A percentile compares a stretch with the other conserved stretches of the same genome.
Conservation (phyloP, 2,329 filamentous ascomycete species). For the Cladosporium velox region DNA sequence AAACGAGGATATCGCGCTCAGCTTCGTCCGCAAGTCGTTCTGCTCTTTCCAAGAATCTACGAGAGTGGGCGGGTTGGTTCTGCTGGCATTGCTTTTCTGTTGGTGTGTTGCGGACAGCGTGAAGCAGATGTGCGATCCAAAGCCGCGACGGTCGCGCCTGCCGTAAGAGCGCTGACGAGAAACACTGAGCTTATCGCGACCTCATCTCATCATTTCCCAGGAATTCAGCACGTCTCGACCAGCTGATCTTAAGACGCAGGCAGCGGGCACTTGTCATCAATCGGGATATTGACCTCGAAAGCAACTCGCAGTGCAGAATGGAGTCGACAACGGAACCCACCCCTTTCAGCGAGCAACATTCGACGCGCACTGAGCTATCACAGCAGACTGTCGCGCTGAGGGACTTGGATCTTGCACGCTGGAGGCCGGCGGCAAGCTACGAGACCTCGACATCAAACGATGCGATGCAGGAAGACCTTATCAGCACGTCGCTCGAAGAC, state of each 20-base stretch:
- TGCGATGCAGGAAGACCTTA: neutral
- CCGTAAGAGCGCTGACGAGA: neutral
- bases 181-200: neutral
- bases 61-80: neutral
- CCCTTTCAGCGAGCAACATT: neutral
- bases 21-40: neutral
- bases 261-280: too few relatives aligned
- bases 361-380: neutral
- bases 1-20: neutral
- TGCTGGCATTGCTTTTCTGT: neutral
- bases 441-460: neutral
- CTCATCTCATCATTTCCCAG: neutral
- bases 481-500: neutral
- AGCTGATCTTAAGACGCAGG: neutral
- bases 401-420: neutral
- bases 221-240: neutral
- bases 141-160: neutral
- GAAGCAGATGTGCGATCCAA: neutral
- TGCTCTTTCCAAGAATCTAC: neutral
- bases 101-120: neutral
- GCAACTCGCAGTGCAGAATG: neutral
- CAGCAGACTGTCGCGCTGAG: neutral
- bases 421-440: neutral
- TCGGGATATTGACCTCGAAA: too few relatives aligned
- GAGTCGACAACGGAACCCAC: neutral